Base-by-base conservation (phyloP, 2,329 filamentous ascomycete species). In the Lecanicillium sp. region DNA sequence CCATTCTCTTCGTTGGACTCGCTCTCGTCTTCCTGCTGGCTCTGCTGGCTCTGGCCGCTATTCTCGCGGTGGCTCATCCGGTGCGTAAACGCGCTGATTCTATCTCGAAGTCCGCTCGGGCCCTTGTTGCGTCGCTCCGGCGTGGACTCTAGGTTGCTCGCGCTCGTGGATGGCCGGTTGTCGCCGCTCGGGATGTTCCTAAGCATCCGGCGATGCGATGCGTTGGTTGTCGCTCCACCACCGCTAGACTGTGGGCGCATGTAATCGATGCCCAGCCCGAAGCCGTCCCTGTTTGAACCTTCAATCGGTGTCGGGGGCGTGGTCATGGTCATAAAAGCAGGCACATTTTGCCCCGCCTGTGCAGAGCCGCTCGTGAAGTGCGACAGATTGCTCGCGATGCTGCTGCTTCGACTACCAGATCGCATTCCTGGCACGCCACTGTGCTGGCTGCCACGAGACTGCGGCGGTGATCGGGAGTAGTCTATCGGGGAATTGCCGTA, bases 391-490 rank as follows among this genome's bases (percentile, higher is more conserved):
- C 66, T 71, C 9, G 70, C 66, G 13, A 71, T 54, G 49, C 73
- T 77, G 38, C 72, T 75, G 52, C 71, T 71, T 36, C 72, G 63
- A 48, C 73, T 77, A 15, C 59, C 55, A 5, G 68, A 64, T 10
- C 64, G 62, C 14, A 64, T 64, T 1, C 56, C 57, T 2, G 65
- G 64, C 36, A 70, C 66, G 37, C 66, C 71, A 25, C 68, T 68
- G 38, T 69, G 66, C 12, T 69, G 66, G 42, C 60, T 65, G 40
- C 68, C 66, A 22, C 65, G 64, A 33, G 72, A 77, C 31, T 67
- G 63, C 3, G 74, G 74, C 12, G 74, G 74, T 9, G 74, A 77
- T 33, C 74, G 69, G 13, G 74, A 78, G 49, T 71, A 78, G 54
- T 79, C 74, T 2, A 77, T 62, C 2, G 70, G 68, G 18, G 71